Evolutionary conservation across 2,329 filamentous ascomycete genomes (phyloP).

Genomic region (Ophiostoma piceae): DNA sequence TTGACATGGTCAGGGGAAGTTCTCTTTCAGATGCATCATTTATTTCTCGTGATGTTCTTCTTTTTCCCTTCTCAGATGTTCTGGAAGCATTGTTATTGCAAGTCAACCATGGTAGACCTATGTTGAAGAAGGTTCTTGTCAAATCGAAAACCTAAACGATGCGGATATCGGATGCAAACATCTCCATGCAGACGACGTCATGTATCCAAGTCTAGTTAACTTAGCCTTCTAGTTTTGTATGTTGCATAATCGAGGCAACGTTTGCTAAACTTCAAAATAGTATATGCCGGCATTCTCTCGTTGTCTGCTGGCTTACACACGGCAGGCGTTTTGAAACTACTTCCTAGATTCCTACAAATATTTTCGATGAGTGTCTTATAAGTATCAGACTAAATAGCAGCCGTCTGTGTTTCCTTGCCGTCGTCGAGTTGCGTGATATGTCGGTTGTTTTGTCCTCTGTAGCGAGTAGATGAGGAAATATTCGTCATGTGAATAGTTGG

Average conservation of each 20-base stretch:
- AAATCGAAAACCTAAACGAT: not conserved
- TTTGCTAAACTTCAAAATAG: not conserved
- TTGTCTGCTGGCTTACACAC: not conserved
- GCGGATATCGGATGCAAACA: not conserved
- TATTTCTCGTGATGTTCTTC: not conserved
- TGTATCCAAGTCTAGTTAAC: not conserved
- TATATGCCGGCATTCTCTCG: not conserved
- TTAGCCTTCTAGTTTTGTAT: not conserved
- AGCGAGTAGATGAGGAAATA: not conserved
- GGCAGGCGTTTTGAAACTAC: not conserved
- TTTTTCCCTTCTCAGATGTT: not conserved
- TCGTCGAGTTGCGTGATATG: not conserved
- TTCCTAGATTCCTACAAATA: not conserved
- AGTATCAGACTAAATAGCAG: not conserved
- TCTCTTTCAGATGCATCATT: not conserved
- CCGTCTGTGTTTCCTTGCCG: not conserved
- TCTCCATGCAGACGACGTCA: not conserved
- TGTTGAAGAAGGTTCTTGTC: not conserved
- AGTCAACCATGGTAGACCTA: not conserved
- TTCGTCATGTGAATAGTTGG: not conserved
- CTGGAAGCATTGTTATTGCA: not conserved
- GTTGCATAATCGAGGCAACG: not conserved
- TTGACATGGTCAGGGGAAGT: not conserved
- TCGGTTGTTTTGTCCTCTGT: not conserved
- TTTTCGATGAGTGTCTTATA: not conserved